Conservation (phyloP, 1,284 basidiomycete species). For the Ganoderma lucidum region DNA sequence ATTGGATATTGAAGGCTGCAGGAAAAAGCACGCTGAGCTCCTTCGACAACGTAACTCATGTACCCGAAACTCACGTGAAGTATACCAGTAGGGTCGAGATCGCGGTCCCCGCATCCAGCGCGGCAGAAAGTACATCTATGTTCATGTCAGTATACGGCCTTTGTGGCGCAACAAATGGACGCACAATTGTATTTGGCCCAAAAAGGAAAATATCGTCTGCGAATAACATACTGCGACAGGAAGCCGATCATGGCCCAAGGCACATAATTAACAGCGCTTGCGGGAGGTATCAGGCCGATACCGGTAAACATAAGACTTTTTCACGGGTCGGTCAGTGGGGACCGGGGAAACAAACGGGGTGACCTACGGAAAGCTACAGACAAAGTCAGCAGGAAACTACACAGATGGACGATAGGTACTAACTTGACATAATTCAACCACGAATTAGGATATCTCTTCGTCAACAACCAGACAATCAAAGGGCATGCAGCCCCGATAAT, state of each 20-base stretch:
- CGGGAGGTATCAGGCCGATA: conserved; percentile 48
- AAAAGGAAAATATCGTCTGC: conserved; percentile 47
- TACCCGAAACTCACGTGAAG: conserved; percentile 46
- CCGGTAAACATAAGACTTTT: conserved; percentile 45
- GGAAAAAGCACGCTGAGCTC: not conserved
- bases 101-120: conserved; percentile 57
- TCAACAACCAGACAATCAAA: conserved; percentile 47
- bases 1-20: conserved; percentile 51
- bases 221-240: conserved; percentile 52
- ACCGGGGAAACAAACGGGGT: not conserved
- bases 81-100: conserved; percentile 53
- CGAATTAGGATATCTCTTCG: conserved; percentile 46
- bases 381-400: not conserved
- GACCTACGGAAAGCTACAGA: conserved; percentile 36
- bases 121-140: conserved; percentile 59
- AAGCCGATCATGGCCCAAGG: conserved; percentile 49
- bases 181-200: conserved; percentile 58
- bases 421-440: conserved; percentile 54
- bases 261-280: conserved; percentile 53
- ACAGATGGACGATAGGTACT: conserved; percentile 21
- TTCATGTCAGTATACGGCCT: not conserved
- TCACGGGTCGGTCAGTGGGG: conserved; percentile 11
- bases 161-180: conserved; percentile 14
- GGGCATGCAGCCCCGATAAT: conserved; percentile 55
- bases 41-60: not conserved